phyloP scores from a whole-genome alignment of 2,329 filamentous ascomycete species.

The Sordariomycetes sp. region DNA sequence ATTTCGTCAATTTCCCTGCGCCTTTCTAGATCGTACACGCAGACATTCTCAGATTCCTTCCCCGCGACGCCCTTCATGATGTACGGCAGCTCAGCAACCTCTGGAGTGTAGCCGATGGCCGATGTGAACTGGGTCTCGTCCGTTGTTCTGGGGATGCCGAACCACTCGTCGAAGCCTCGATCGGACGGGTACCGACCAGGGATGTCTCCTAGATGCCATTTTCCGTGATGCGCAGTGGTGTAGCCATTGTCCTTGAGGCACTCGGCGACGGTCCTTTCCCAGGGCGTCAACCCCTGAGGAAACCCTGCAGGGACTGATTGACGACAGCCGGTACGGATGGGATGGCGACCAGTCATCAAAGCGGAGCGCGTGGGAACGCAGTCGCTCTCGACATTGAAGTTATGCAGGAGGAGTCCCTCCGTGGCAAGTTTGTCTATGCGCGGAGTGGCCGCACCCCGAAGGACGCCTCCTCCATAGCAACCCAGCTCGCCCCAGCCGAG shows the following conservation, averaged over 20 bases:
- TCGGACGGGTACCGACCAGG: slow-evolving; percentile 23
- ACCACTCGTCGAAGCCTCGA: slow-evolving; percentile 26
- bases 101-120: slow-evolving; percentile 17
- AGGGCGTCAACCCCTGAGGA: slow-evolving; percentile 19
- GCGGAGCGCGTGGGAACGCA: slow-evolving; percentile 23
- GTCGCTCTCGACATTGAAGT: slow-evolving; percentile 27
- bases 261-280: slow-evolving; percentile 21
- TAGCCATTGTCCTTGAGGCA: slow-evolving; percentile 17
- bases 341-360: slow-evolving; percentile 23
- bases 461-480: slow-evolving; percentile 20
- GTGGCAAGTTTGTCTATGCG: slow-evolving; percentile 21
- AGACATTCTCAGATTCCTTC: slow-evolving; percentile 16
- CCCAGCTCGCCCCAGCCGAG: slow-evolving; percentile 26
- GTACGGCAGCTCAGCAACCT: slow-evolving; percentile 22
- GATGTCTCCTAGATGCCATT: slow-evolving; percentile 25
- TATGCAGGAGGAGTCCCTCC: slow-evolving; percentile 21
- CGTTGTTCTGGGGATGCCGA: slow-evolving; percentile 23
- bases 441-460: slow-evolving; percentile 22
- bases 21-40: slow-evolving; percentile 20
- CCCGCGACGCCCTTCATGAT: slow-evolving; percentile 20
- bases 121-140: slow-evolving; percentile 25
- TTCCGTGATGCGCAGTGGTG: slow-evolving; percentile 20
- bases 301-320: slow-evolving; percentile 22
- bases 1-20: slow-evolving; percentile 20
- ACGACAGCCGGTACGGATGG: slow-evolving; percentile 21